These are phyloP conservation scores for Pulveroboletus sp. DNA, from an alignment of 768 basidiomycete species.

Conservation along the genomic window DNA sequence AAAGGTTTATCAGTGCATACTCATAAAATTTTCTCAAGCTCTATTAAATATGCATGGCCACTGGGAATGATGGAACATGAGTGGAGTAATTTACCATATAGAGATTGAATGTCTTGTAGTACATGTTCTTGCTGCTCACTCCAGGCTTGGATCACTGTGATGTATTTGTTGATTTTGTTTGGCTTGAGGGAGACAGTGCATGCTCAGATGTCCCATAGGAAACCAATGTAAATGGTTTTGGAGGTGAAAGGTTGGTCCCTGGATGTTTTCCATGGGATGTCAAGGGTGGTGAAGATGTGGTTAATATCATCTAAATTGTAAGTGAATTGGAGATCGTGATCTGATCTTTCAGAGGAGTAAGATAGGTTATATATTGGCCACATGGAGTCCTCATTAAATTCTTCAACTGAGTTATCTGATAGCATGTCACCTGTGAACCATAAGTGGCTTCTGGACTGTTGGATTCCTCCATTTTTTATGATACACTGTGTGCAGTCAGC, in stretches of 20 bases:
- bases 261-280: background rate
- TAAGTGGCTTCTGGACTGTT: background rate
- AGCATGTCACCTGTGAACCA: background rate
- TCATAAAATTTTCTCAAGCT: background rate
- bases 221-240: background rate
- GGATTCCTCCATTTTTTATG: background rate
- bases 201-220: background rate
- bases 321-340: background rate
- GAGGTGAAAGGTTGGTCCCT: background rate
- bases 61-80: background rate
- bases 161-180: background rate
- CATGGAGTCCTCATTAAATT: background rate
- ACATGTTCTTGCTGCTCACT: background rate
- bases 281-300: background rate
- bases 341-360: background rate
- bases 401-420: background rate
- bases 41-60: background rate
- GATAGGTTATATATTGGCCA: background rate
- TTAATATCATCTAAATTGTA: background rate
- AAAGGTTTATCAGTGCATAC: background rate
- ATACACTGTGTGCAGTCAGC: too few species aligned
- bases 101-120: background rate
- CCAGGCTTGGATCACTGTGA: background rate
- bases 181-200: background rate
- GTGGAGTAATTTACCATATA: background rate